Conservation (phyloP, 1,284 basidiomycete genomes). For the Ceratobasidium sp. region DNA sequence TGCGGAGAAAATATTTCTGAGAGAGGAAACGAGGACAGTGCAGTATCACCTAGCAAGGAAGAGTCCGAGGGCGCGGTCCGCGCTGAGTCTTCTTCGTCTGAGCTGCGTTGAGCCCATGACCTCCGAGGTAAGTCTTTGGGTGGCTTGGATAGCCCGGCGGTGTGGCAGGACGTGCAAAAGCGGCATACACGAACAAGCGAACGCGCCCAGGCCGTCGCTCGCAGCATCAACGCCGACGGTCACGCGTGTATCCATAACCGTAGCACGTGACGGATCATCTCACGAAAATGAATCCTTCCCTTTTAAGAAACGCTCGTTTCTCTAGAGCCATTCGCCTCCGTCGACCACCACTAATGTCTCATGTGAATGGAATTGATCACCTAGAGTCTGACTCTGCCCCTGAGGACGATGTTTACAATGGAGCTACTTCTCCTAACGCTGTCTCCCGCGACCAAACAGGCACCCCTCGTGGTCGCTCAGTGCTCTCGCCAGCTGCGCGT, state of each 20-base stretch:
- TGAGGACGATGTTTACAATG: conserved; percentile 18
- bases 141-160: conserved; percentile 34
- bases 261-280: conserved; percentile 22
- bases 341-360: conserved; percentile 14
- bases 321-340: conserved; percentile 14
- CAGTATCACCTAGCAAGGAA: conserved; percentile 24
- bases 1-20: conserved; percentile 29
- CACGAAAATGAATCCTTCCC: conserved; percentile 32
- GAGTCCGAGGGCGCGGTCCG: conserved; percentile 36
- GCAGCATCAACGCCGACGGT: conserved; percentile 33
- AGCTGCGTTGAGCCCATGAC: conserved; percentile 29
- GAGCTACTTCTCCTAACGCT: neutral
- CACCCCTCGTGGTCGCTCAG: conserved; percentile 35
- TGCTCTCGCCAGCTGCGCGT: conserved; percentile 26
- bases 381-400: conserved; percentile 36
- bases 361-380: neutral
- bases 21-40: conserved; percentile 44
- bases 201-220: conserved; percentile 25
- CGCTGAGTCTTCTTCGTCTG: conserved; percentile 32
- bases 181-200: conserved; percentile 43
- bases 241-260: conserved; percentile 9
- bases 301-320: conserved; percentile 29
- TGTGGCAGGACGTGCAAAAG: conserved; percentile 44
- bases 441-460: neutral
- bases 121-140: neutral